Evolutionary conservation across 352 stramenopile species (phyloP).

Genomic region (Phytophthora brassicae): DNA sequence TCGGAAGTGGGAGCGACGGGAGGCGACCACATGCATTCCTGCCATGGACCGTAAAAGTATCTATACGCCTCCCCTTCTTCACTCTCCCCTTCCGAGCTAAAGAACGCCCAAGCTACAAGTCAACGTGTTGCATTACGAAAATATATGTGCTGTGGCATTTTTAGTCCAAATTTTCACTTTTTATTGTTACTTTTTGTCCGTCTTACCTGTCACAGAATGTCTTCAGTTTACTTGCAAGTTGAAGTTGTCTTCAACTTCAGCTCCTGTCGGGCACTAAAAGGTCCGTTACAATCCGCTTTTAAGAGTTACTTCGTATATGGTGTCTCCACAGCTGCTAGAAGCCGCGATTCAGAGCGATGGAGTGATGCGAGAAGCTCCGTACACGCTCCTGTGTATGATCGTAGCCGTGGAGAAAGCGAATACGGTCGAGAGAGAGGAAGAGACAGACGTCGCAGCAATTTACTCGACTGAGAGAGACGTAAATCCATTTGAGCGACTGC

Average conservation of each 20-base stretch:
- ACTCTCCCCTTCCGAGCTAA: not conserved
- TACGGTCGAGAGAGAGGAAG: not conserved
- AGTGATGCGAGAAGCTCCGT: conserved; percentile 20
- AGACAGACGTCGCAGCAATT: not conserved
- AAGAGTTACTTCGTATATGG: conserved; percentile 7
- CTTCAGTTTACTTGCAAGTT: conserved; percentile 15
- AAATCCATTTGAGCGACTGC: conserved; percentile 21
- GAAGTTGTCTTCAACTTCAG: conserved; percentile 29
- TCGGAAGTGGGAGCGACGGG: conserved; percentile 14
- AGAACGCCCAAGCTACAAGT: conserved; percentile 20
- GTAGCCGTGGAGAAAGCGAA: conserved; percentile 22
- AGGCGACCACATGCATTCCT: conserved; percentile 30
- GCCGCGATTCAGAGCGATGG: conserved; percentile 24
- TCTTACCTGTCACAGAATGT: too few species aligned
- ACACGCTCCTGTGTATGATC: conserved; percentile 28
- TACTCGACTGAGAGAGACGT: conserved; percentile 18
- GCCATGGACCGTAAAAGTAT: conserved; percentile 41
- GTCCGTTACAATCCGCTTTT: conserved; percentile 13
- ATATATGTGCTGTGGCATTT: conserved; percentile 43
- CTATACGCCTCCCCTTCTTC: conserved; percentile 35
- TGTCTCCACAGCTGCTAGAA: conserved; percentile 17
- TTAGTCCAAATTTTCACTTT: too few species aligned
- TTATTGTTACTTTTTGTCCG: too few species aligned
- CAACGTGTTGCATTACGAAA: conserved; percentile 44
- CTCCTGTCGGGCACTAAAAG: not conserved